phyloP scores from a whole-genome alignment of 164 flowering plant species.

The Sextonia rubra region DNA sequence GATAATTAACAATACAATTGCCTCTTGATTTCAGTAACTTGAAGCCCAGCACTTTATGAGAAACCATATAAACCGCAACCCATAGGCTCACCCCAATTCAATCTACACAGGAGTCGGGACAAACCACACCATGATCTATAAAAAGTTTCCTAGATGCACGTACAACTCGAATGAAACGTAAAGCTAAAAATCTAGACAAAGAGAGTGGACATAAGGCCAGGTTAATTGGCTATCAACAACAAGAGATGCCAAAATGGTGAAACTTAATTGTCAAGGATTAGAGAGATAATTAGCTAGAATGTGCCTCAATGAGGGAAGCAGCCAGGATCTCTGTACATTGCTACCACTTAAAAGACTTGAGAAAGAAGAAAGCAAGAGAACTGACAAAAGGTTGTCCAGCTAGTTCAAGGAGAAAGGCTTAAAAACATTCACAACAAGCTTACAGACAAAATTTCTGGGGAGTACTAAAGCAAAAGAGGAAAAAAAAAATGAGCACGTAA shows the following conservation, averaged over 20 bases:
- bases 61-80: not conserved
- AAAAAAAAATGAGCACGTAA: not conserved
- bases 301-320: not conserved
- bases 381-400: not conserved
- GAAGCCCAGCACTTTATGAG: not conserved
- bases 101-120: too few relatives aligned
- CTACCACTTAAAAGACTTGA: not conserved
- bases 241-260: not conserved
- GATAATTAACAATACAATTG: not conserved
- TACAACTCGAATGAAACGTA: not conserved
- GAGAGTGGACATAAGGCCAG: not conserved
- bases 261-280: too few relatives aligned
- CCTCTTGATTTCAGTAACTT: not conserved
- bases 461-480: not conserved
- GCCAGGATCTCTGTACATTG: not conserved
- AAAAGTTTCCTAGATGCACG: too few relatives aligned
- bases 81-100: too few relatives aligned
- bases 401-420: not conserved
- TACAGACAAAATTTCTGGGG: not conserved
- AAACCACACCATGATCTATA: too few relatives aligned
- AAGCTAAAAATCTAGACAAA: too few relatives aligned
- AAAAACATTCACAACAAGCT: not conserved
- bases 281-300: too few relatives aligned
- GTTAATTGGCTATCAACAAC: not conserved
- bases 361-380: not conserved